Base-by-base conservation (phyloP, 805 yeast species). In the Candida ponderosae region DNA sequence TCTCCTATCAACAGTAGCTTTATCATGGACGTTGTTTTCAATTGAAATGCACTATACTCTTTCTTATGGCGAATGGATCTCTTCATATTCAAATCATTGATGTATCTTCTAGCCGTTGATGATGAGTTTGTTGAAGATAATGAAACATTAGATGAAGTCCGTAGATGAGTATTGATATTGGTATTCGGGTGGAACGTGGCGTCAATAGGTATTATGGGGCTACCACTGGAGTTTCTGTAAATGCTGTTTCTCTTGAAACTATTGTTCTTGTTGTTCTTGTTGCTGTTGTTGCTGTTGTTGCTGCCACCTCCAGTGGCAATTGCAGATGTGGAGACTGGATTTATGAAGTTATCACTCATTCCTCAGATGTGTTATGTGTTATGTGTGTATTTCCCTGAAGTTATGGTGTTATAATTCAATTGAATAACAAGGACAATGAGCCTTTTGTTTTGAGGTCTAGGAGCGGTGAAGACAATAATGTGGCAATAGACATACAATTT, bases 1-100 rank as follows among this genome's bases (percentile, higher is more conserved):
- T 68, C 68, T 3, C 75, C 74, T 21, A 69, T 55, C 5, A 67
- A 48, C 9, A 68, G 45, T 5, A 66, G 39, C 42, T 68, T 68
- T 34, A 62, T 54, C 24, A 51, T 44, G 3, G 55, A 48, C 1
- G 49, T 40, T 1, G 56, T 43, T 39, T 42, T 48, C 1, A 37
- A 26, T 4, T 37, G 39, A 6, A 29, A 31, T 3, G 39, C 20
- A 19, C 32, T 37, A 29, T 43, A 47, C n/a, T 43, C 40, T 1
- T 45, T 47, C 16, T 45, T 41, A 30, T 52, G 55, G 16, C 45
- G 43, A 3, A 46, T 21, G 19, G 16, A 24, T 24, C 28, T 24
- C 18, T 24, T n/a, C 24, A 33, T 3, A 30, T 27, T 18, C 17
- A 42, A 39, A 16, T 46, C 50, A 14, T 43, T 40, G 3, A 41